These are phyloP conservation scores for Syzygium jambos DNA, from an alignment of 345 rosid genomes.

Conservation along the genomic window DNA sequence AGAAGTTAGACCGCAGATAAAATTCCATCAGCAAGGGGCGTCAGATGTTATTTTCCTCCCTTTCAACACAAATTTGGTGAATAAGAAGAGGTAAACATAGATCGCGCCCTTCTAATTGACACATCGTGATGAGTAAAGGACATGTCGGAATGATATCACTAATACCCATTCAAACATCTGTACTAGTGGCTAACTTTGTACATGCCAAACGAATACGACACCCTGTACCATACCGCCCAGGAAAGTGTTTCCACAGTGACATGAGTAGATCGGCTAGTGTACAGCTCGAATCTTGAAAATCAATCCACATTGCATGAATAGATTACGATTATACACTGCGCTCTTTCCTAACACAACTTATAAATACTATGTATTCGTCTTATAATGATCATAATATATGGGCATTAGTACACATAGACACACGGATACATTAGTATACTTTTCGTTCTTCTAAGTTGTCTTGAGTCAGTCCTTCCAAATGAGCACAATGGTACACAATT, in stretches of 20 bases:
- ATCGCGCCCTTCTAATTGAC: background rate
- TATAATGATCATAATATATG: background rate
- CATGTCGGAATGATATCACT: background rate
- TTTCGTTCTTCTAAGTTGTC: background rate
- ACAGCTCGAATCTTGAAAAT: background rate
- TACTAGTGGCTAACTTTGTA: background rate
- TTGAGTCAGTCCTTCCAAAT: background rate
- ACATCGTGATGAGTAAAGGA: background rate
- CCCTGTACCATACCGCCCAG: background rate
- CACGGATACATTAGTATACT: background rate
- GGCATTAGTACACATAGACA: background rate
- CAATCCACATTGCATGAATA: background rate
- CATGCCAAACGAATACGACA: background rate
- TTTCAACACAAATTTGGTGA: background rate
- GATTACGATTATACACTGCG: background rate
- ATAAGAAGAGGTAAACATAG: background rate
- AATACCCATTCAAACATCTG: background rate
- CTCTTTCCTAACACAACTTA: background rate
- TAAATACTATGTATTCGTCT: background rate
- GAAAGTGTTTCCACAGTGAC: background rate
- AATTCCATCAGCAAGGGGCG: background rate
- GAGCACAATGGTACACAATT: background rate
- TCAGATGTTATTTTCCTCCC: background rate
- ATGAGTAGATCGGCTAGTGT: background rate
- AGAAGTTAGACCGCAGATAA: background rate